Evolutionary conservation across 495 filamentous ascomycete species (phyloP).

Genomic region (Amorphotheca resinae): DNA sequence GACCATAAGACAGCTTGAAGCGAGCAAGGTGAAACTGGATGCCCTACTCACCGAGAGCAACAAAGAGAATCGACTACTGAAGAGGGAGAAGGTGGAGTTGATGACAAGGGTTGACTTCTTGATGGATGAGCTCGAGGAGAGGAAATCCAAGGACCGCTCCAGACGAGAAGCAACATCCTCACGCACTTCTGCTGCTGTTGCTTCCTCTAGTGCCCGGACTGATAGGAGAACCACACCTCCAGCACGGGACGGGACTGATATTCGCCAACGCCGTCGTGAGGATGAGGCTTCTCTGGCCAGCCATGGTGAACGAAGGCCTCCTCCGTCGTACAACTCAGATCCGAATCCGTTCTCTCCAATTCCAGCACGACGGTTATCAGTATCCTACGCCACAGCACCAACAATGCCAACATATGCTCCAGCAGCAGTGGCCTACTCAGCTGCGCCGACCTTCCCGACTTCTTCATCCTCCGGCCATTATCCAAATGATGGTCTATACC

Average conservation of each 20-base stretch:
- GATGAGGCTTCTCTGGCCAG: neutral
- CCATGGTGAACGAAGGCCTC: neutral
- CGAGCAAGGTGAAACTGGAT: constrained; percentile 10
- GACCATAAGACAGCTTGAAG: constrained; percentile 14
- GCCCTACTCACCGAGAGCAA: constrained; percentile 25
- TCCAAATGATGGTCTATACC: constrained; percentile 51
- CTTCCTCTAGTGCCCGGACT: neutral
- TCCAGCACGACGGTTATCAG: constrained; percentile 5
- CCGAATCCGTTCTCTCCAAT: constrained; percentile 8
- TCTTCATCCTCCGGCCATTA: constrained; percentile 34
- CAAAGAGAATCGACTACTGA: constrained; percentile 28
- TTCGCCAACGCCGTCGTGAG: neutral
- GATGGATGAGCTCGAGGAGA: constrained; percentile 14
- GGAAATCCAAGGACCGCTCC: neutral
- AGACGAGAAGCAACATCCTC: neutral
- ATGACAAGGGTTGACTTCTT: constrained; percentile 23
- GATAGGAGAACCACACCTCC: neutral
- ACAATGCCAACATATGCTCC: neutral
- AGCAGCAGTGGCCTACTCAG: neutral
- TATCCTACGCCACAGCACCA: neutral
- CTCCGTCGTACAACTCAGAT: neutral
- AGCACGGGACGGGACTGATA: neutral
- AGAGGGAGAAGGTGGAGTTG: constrained; percentile 17
- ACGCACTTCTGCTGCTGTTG: neutral
- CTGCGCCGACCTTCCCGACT: neutral